A percentile compares a stretch with the other conserved stretches of the same genome.
phyloP scores from a whole-genome alignment of 148 eudicot genomes.

The Nyssa sinensis region DNA sequence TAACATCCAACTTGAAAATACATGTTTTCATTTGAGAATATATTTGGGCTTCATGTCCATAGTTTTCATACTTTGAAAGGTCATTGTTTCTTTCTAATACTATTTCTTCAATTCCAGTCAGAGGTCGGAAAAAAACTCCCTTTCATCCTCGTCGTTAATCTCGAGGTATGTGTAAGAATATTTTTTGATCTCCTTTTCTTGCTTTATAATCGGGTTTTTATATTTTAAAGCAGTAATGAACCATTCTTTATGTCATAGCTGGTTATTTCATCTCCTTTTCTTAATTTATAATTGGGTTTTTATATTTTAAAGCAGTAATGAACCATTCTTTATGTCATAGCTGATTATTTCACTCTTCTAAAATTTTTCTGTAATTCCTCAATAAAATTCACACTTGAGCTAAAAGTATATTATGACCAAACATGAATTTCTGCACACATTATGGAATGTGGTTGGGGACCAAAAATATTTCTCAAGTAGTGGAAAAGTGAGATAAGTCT shows the following conservation, averaged over 20 bases:
- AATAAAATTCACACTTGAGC: not conserved
- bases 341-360: not conserved
- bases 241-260: not conserved
- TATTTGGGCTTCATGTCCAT: not conserved
- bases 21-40: not conserved
- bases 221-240: not conserved
- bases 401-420: too few species aligned
- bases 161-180: constrained; percentile 51
- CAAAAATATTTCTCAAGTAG: too few species aligned
- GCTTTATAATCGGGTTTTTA: not conserved
- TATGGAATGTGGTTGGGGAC: not conserved
- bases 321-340: not conserved
- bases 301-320: not conserved
- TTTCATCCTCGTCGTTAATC: constrained; percentile 80
- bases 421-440: too few species aligned
- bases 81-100: not conserved
- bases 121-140: constrained; percentile 87
- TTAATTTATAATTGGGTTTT: not conserved
- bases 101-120: constrained; percentile 55
- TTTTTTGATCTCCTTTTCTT: not conserved
- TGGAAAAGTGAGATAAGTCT: too few species aligned
- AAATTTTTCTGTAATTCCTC: not conserved
- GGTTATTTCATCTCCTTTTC: too few species aligned
- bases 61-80: not conserved
- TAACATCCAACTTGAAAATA: too few species aligned